Evolutionary conservation across 2,329 filamentous ascomycete species (phyloP), one percentile per base, ranked within the genome.

Genomic region (Penicillium digitatum): DNA sequence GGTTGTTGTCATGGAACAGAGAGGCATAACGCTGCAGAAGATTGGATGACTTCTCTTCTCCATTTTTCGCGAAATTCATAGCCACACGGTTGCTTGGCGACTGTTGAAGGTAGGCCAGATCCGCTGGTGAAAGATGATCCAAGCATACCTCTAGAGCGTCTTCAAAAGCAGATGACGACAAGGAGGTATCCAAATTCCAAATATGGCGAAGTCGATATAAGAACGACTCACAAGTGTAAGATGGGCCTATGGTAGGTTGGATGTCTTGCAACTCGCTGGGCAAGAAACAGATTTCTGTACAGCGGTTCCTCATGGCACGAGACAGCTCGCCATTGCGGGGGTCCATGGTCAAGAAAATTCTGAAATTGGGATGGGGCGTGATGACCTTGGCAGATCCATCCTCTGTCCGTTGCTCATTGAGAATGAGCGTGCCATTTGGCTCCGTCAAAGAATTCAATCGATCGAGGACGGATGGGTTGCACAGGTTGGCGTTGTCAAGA

Each of bases 401-500:
- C 10, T 85, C 82, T 12, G 86, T 89, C 54, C 89, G 90, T 70
- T 97, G 92, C 71, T 99, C 94, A 66, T 96, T 97, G 70, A 99
- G 88, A 64, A 89, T 90, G 22, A 99, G 78, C 59, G 85, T 86
- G 1, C 94, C 94, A 66, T 92, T 87, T 0, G 91, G 92, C 70
- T 99, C 94, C 8, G 97, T 86, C 9, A 99, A 78, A 0, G 94
- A 97, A 71, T 99, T 99, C 48, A 99, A 78, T 58, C 95, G 84
- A 73, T 99, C 94, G 10, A 99, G 81, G 1, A 99, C 94, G 7
- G 93, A 96, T 24, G 93, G 88, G 66, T 88, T 96, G 76, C 95
- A 99, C 54, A 99, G 82, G 67, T 99, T 99, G 57, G 95, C 94
- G 72, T 99, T 96, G 73, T 99, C 94, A 22, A 99, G 84, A 11